Evolutionary conservation across 2,329 filamentous ascomycete species (phyloP).

Genomic region (Trichophyton benhamiae): DNA sequence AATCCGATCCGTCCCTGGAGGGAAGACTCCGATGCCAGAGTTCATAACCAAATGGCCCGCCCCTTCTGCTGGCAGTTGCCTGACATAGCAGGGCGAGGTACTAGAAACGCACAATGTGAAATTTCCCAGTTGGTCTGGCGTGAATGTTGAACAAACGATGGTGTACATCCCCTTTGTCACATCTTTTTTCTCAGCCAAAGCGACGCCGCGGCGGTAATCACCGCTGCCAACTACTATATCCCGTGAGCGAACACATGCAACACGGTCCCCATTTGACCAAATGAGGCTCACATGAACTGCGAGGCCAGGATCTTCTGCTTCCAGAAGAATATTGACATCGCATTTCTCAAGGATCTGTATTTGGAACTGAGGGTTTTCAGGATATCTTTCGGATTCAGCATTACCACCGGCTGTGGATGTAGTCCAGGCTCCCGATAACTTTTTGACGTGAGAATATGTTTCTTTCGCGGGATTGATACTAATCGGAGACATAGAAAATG

Average conservation of each 20-base stretch:
- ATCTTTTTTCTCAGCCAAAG: conserved; percentile 49
- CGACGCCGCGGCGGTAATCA: conserved; percentile 75
- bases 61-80: conserved; percentile 55
- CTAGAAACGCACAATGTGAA: conserved; percentile 68
- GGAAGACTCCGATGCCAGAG: conserved; percentile 37
- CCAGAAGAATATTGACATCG: conserved; percentile 60
- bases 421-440: conserved; percentile 59
- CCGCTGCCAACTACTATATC: conserved; percentile 74
- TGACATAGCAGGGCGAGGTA: conserved; percentile 41
- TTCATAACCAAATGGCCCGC: conserved; percentile 57
- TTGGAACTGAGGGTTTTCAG: conserved; percentile 77
- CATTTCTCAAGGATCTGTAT: conserved; percentile 46
- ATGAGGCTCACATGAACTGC: conserved; percentile 77
- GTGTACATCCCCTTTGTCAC: conserved; percentile 69
- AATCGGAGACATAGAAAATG: conserved; percentile 58
- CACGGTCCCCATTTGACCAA: conserved; percentile 60
- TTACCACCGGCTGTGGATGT: conserved; percentile 73
- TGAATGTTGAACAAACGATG: conserved; percentile 81
- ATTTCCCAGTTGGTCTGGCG: conserved; percentile 59
- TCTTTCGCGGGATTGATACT: conserved; percentile 50
- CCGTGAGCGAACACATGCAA: conserved; percentile 54
- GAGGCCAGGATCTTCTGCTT: conserved; percentile 52
- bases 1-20: conserved; percentile 42
- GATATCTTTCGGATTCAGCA: conserved; percentile 60
- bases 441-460: conserved; percentile 47